These are phyloP conservation scores for Orbilia oligospora DNA, from an alignment of 2,329 filamentous ascomycete genomes.

Conservation along the genomic window DNA sequence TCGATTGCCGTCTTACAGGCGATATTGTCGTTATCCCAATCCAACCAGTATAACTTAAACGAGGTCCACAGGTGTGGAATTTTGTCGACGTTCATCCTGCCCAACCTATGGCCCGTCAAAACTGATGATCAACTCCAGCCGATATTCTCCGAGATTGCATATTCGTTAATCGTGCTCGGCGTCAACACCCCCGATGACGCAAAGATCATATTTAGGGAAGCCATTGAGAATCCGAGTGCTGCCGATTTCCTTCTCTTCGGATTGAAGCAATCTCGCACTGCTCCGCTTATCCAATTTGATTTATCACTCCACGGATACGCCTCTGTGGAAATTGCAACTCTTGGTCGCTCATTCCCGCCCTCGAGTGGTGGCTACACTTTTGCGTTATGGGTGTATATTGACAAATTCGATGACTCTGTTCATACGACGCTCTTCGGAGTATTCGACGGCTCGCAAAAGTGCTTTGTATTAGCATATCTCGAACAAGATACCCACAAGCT, in stretches of 20 bases:
- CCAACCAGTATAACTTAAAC: conserved; percentile 78
- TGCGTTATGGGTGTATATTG: conserved; percentile 87
- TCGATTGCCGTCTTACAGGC: conserved; percentile 78
- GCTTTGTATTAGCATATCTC: conserved; percentile 92
- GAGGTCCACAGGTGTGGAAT: conserved; percentile 81
- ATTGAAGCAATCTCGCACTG: conserved; percentile 80
- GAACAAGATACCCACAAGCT: conserved; percentile 94
- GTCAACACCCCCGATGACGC: conserved; percentile 86
- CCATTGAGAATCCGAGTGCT: conserved; percentile 70
- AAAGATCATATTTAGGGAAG: conserved; percentile 78
- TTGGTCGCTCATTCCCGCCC: conserved; percentile 88
- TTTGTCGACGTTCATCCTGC: conserved; percentile 62
- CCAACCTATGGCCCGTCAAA: conserved; percentile 62
- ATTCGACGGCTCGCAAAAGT: conserved; percentile 91
- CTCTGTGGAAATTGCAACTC: conserved; percentile 88
- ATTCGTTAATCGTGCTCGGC: conserved; percentile 79
- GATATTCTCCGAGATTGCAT: conserved; percentile 77
- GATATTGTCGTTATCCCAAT: conserved; percentile 73
- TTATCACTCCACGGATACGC: conserved; percentile 88
- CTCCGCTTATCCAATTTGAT: conserved; percentile 94
- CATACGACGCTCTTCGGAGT: conserved; percentile 97
- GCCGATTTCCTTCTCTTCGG: conserved; percentile 81
- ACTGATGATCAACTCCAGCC: conserved; percentile 72
- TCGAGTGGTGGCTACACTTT: conserved; percentile 88
- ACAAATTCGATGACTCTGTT: conserved; percentile 84